Evolutionary conservation across 1,284 basidiomycete species (phyloP).

Genomic region (Malassezia furfur): DNA sequence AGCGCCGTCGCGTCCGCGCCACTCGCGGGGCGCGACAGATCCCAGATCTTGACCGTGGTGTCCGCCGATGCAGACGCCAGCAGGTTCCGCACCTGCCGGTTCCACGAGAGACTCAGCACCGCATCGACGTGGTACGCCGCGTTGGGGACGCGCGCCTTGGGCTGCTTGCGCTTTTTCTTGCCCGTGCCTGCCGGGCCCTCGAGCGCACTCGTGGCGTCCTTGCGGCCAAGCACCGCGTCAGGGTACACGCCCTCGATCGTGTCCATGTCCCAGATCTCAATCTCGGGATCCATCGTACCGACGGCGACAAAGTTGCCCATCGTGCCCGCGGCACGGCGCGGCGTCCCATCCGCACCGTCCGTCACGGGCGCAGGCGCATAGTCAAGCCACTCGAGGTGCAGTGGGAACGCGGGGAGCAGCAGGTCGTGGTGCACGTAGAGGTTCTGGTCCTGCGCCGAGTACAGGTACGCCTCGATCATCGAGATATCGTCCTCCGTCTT

Average conservation of each 20-base stretch:
- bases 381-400: slow-evolving; percentile 98
- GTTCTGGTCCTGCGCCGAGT: slow-evolving; percentile 52
- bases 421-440: slow-evolving; percentile 96
- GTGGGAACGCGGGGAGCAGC: slow-evolving; percentile 91
- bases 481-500: slow-evolving; percentile 97
- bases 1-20: slow-evolving; percentile 57
- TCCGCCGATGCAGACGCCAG: slow-evolving; percentile 88
- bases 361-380: slow-evolving; percentile 61
- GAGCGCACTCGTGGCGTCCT: slow-evolving; percentile 49
- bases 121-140: slow-evolving; percentile 80
- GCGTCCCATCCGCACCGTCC: slow-evolving; percentile 14
- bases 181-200: slow-evolving; percentile 39
- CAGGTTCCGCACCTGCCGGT: slow-evolving; percentile 74
- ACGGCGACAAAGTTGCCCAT: slow-evolving; percentile 90
- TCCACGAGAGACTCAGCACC: slow-evolving; percentile 85
- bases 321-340: slow-evolving; percentile 39
- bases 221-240: slow-evolving; percentile 76
- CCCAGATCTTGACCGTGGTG: slow-evolving; percentile 93
- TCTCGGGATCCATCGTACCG: slow-evolving; percentile 91
- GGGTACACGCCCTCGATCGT: slow-evolving; percentile 90
- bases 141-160: slow-evolving; percentile 62
- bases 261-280: slow-evolving; percentile 97
- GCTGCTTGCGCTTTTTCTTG: slow-evolving; percentile 65
- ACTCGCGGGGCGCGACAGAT: slow-evolving; percentile 61
- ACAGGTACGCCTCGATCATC: slow-evolving; percentile 62